A percentile compares a stretch with the other conserved stretches of the same genome.
Evolutionary conservation across 495 filamentous ascomycete genomes (phyloP).

Genomic region (Trichoderma gamsii): DNA sequence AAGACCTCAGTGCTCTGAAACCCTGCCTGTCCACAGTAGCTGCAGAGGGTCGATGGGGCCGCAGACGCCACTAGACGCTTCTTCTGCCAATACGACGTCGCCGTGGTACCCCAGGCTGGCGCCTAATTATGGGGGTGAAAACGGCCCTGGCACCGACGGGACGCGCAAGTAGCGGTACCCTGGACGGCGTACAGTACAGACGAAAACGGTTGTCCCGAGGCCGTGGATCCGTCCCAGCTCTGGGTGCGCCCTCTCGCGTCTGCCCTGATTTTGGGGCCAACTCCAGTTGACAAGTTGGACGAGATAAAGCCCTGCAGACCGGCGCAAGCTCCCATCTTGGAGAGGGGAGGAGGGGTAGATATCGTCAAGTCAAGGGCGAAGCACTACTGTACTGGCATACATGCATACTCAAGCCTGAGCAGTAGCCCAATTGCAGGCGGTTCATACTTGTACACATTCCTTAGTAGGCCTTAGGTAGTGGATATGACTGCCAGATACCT

Average conservation of each 20-base stretch:
- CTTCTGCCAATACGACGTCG: not conserved
- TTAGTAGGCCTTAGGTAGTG: no score
- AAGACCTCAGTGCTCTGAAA: not conserved
- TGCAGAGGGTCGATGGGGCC: not conserved
- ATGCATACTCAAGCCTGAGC: no score
- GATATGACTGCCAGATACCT: no score
- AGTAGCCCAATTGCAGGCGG: no score
- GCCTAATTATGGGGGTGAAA: not conserved
- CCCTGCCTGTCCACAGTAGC: not conserved
- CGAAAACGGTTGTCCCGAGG: not conserved
- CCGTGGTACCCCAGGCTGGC: slow-evolving; percentile 5
- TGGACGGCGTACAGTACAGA: not conserved
- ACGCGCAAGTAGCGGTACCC: not conserved
- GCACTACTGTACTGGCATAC: no score
- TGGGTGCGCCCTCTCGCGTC: no score
- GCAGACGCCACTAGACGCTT: not conserved
- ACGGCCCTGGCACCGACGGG: not conserved
- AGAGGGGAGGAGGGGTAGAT: no score
- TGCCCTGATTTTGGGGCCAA: not conserved
- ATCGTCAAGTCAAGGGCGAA: no score
- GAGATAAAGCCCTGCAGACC: not conserved
- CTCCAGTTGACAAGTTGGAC: not conserved
- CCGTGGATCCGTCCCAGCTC: not conserved
- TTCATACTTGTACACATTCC: no score
- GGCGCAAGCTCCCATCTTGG: no score